These are phyloP conservation scores for Didymosphaeria variabile DNA, from an alignment of 2,329 filamentous ascomycete genomes.

Conservation along the genomic window DNA sequence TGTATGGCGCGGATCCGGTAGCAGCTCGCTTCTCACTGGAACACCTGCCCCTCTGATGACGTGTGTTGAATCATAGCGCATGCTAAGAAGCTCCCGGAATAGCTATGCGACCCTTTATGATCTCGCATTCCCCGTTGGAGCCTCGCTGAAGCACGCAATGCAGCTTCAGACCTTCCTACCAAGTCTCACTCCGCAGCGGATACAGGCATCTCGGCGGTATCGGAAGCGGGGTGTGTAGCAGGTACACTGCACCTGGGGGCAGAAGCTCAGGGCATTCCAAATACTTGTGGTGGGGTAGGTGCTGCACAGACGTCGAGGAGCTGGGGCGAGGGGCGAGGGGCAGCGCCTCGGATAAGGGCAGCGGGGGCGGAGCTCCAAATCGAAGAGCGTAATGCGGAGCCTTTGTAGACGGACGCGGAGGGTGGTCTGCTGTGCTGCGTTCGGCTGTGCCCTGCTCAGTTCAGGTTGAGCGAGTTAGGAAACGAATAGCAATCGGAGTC, in stretches of 20 bases:
- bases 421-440: too few relatives aligned
- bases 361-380: not conserved
- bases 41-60: not conserved
- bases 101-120: not conserved
- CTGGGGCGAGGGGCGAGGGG: not conserved
- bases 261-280: conserved; percentile 10
- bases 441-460: too few relatives aligned
- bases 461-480: too few relatives aligned
- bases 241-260: not conserved
- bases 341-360: not conserved
- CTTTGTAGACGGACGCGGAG: too few relatives aligned
- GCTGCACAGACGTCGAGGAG: conserved; percentile 12
- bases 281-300: conserved; percentile 19
- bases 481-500: too few relatives aligned
- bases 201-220: not conserved
- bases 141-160: not conserved
- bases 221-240: conserved; percentile 1
- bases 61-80: not conserved
- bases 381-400: not conserved
- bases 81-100: not conserved
- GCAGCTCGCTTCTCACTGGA: not conserved
- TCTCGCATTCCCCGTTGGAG: too few relatives aligned
- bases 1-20: not conserved
- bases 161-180: not conserved
- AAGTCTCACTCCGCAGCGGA: not conserved